Evolutionary conservation across 148 eudicot genomes (phyloP).

Genomic region (Euryodendron excelsum): DNA sequence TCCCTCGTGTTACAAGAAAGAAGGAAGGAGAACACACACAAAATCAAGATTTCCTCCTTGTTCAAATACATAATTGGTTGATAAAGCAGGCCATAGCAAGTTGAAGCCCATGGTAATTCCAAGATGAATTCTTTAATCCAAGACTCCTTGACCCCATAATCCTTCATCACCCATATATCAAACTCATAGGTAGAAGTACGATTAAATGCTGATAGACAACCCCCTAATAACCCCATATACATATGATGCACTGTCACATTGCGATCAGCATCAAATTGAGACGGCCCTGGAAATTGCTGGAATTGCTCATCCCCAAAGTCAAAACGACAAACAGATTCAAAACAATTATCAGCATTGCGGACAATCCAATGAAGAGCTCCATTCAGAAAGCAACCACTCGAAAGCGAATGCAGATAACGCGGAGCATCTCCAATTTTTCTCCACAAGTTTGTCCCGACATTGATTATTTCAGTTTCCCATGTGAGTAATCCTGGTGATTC

Average conservation of each 20-base stretch:
- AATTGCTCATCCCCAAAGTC: slow-evolving; percentile 39
- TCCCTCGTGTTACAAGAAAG: slow-evolving; percentile 22
- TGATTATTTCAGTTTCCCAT: slow-evolving; percentile 24
- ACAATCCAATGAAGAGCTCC: slow-evolving; percentile 41
- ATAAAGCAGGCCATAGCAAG: not conserved
- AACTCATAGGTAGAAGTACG: slow-evolving; percentile 18
- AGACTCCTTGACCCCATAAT: slow-evolving; percentile 33
- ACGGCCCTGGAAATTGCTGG: slow-evolving; percentile 24
- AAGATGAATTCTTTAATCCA: slow-evolving; percentile 35
- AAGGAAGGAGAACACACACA: slow-evolving; percentile 22
- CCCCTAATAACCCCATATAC: slow-evolving; percentile 32
- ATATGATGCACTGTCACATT: slow-evolving; percentile 26
- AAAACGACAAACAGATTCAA: slow-evolving; percentile 27
- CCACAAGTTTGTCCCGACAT: slow-evolving; percentile 26
- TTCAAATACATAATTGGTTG: slow-evolving; percentile 6
- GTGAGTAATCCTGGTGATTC: not conserved
- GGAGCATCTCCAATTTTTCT: slow-evolving; percentile 32
- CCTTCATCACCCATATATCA: slow-evolving; percentile 47
- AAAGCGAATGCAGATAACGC: slow-evolving; percentile 18
- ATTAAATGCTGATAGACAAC: slow-evolving; percentile 29
- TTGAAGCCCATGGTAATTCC: slow-evolving; percentile 24
- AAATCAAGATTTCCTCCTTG: slow-evolving; percentile 27
- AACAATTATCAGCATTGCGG: not conserved
- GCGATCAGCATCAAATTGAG: slow-evolving; percentile 9
- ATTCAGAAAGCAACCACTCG: slow-evolving; percentile 33